Conservation (phyloP, 2,329 filamentous ascomycete genomes). For the Neonectria punicea region DNA sequence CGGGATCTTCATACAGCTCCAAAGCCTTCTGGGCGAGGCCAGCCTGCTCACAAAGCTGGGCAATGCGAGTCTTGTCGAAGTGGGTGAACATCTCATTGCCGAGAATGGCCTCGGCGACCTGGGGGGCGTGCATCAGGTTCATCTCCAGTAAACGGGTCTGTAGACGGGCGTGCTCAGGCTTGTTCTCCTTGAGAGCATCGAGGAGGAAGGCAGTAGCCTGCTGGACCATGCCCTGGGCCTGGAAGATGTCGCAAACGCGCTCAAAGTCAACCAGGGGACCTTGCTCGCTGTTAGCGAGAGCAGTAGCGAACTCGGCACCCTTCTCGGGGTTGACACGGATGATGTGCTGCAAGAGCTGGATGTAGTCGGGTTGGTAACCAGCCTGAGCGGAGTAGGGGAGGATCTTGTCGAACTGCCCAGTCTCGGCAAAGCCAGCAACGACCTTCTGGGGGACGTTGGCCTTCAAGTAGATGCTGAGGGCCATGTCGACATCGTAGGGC, state of each 20-base stretch:
- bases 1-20: constrained; percentile 93
- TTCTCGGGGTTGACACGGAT: constrained; percentile 92
- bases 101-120: constrained; percentile 97
- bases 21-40: constrained; percentile 87
- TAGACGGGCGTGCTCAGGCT: constrained; percentile 89
- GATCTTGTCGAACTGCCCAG: constrained; percentile 97
- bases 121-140: constrained; percentile 95
- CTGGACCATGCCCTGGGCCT: constrained; percentile 97
- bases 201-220: constrained; percentile 98
- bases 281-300: constrained; percentile 87
- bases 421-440: constrained; percentile 93
- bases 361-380: constrained; percentile 95
- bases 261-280: constrained; percentile 92
- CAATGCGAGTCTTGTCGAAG: constrained; percentile 91
- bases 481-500: constrained; percentile 87
- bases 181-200: constrained; percentile 94
- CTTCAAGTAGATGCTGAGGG: constrained; percentile 88
- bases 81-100: constrained; percentile 99
- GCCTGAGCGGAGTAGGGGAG: constrained; percentile 86
- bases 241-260: constrained; percentile 96
- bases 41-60: constrained; percentile 91
- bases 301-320: constrained; percentile 92
- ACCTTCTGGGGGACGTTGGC: constrained; percentile 94
- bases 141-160: constrained; percentile 97
- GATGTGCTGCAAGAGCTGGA: constrained; percentile 90